Percentiles rank a stretch among this genome's conserved stretches.
phyloP scores from a whole-genome alignment of 2,329 filamentous ascomycete genomes.

The Neoarthrinium moseri region DNA sequence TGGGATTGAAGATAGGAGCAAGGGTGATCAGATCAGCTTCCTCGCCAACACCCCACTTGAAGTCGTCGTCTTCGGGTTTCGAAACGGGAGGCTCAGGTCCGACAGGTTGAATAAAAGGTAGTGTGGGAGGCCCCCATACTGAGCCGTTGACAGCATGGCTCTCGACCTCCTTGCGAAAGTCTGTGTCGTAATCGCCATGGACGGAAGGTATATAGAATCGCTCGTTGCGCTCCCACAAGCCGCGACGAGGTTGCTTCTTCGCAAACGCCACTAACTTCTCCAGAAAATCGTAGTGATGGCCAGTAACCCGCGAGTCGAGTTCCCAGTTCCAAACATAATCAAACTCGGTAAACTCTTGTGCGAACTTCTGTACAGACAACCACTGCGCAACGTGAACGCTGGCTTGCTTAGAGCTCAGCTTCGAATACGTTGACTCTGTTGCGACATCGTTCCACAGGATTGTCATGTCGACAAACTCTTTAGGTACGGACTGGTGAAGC shows the following conservation, averaged over 20 bases:
- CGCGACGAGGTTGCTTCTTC: conserved; percentile 66
- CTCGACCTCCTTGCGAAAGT: conserved; percentile 66
- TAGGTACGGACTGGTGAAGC: conserved; percentile 62
- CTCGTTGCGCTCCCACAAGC: conserved; percentile 71
- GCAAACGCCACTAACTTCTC: conserved; percentile 63
- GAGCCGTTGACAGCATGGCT: conserved; percentile 46
- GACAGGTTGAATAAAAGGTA: conserved; percentile 59
- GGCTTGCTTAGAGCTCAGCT: conserved; percentile 57
- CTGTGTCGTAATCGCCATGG: conserved; percentile 65
- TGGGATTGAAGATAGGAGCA: conserved; percentile 76
- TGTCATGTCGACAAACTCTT: conserved; percentile 69
- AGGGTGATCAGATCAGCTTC: conserved; percentile 73
- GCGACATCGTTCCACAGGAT: conserved; percentile 73
- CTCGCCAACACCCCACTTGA: conserved; percentile 74
- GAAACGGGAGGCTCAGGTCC: conserved; percentile 62
- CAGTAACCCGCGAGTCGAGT: conserved; percentile 75
- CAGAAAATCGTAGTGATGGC: conserved; percentile 79
- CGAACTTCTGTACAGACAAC: conserved; percentile 74
- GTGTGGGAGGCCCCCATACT: conserved; percentile 65
- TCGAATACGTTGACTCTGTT: conserved; percentile 75
- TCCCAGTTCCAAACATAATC: conserved; percentile 89
- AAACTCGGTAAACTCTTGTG: conserved; percentile 73
- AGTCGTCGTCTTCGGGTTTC: conserved; percentile 62
- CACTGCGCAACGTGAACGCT: conserved; percentile 64
- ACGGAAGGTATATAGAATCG: conserved; percentile 70